phyloP scores from a whole-genome alignment of 2,329 filamentous ascomycete species.

The Mariannaea elegans region DNA sequence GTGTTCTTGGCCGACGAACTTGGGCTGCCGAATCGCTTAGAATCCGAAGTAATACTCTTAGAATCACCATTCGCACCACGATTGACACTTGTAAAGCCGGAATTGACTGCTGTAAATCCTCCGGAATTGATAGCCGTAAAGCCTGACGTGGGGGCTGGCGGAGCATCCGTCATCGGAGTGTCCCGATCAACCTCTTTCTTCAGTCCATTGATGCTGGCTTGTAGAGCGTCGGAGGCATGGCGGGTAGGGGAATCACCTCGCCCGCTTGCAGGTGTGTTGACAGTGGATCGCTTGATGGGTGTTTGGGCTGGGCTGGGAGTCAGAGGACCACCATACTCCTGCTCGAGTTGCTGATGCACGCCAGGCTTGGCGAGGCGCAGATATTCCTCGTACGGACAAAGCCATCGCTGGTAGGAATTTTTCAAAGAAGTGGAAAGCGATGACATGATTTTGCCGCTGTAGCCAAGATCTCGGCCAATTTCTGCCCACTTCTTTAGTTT shows the following conservation, averaged over 20 bases:
- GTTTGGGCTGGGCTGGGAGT: conserved; percentile 77
- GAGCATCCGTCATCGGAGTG: conserved; percentile 57
- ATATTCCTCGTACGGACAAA: conserved; percentile 97
- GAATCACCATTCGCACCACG: conserved; percentile 52
- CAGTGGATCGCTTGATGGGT: conserved; percentile 73
- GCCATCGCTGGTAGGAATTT: conserved; percentile 97
- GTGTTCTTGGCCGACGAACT: conserved; percentile 70
- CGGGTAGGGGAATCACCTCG: conserved; percentile 74
- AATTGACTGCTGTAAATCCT: conserved; percentile 77
- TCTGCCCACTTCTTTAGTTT: conserved; percentile 99
- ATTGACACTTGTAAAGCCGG: conserved; percentile 74
- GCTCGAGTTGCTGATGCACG: conserved; percentile 94
- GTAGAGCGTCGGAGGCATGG: conserved; percentile 62
- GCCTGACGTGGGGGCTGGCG: conserved; percentile 54
- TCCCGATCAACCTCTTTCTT: conserved; percentile 59
- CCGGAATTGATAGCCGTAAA: conserved; percentile 57
- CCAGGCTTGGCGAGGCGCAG: conserved; percentile 89
- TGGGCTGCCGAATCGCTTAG: conserved; percentile 69
- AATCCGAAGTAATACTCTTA: conserved; percentile 69
- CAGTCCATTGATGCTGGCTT: conserved; percentile 56
- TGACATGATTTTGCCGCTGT: conserved; percentile 99
- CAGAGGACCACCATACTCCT: conserved; percentile 90
- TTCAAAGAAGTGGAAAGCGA: conserved; percentile 97
- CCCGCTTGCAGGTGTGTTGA: conserved; percentile 66
- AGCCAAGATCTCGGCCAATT: conserved; percentile 94